phyloP scores from a whole-genome alignment of 805 yeast species.

The Zygosaccharomyces bisporus region DNA sequence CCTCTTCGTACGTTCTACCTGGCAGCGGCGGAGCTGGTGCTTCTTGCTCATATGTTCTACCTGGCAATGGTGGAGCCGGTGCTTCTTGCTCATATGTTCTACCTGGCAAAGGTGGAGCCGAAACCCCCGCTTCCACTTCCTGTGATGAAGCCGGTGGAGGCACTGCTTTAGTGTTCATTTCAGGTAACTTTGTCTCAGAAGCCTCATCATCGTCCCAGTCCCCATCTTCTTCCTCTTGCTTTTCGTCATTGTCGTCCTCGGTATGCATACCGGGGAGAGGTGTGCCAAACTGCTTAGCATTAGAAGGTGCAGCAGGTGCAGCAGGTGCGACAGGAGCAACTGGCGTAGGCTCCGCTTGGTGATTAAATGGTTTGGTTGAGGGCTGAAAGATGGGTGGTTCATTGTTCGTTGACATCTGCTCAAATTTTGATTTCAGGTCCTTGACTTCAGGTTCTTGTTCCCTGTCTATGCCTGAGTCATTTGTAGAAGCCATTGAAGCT shows the following conservation, averaged over 20 bases:
- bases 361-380: conserved; percentile 19
- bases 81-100: conserved; percentile 29
- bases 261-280: conserved; percentile 36
- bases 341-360: no score
- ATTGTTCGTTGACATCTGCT: conserved; percentile 24
- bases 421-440: conserved; percentile 39
- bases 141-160: conserved; percentile 11
- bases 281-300: conserved; percentile 26
- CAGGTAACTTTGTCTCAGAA: conserved; percentile 19
- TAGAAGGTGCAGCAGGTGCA: conserved; percentile 15
- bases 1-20: conserved; percentile 21
- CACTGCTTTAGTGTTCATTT: conserved; percentile 12
- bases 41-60: conserved; percentile 13
- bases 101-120: conserved; percentile 29
- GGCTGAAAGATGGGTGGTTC: conserved; percentile 34
- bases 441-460: conserved; percentile 32
- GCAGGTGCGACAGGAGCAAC: no score
- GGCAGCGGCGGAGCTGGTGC: conserved; percentile 22
- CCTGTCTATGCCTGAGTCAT: conserved; percentile 28
- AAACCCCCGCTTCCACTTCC: conserved; percentile 24
- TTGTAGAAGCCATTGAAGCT: conserved; percentile 23
- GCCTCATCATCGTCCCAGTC: conserved; percentile 29
- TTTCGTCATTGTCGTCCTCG: conserved; percentile 27
- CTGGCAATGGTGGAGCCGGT: conserved; percentile 13
- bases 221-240: conserved; percentile 23